A percentile compares a stretch with the other conserved stretches of the same genome.
These are phyloP conservation scores for Alloteropsis angusta DNA, from an alignment of 202 grass and related monocot species.

Conservation along the genomic window DNA sequence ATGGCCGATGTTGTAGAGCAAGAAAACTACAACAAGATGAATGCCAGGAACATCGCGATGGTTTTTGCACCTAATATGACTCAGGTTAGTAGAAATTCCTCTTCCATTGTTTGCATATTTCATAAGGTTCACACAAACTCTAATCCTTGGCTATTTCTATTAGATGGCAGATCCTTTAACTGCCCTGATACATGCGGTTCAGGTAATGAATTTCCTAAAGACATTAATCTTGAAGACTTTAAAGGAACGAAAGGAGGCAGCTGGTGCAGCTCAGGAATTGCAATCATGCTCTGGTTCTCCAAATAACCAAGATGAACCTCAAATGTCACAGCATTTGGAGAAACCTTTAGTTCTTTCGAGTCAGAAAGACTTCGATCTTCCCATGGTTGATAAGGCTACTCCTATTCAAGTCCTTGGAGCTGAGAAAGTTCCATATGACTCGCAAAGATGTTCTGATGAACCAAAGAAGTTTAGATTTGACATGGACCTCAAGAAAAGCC, in stretches of 20 bases:
- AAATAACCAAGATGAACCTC: constrained; percentile 41
- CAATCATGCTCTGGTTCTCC: constrained; percentile 56
- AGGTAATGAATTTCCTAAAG: constrained; percentile 96
- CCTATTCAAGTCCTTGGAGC: constrained; percentile 39
- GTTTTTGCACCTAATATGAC: constrained; percentile 99
- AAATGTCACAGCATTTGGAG: constrained; percentile 22
- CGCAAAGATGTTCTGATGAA: constrained; percentile 15
- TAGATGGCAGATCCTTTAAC: constrained; percentile 98
- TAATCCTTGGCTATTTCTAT: constrained; percentile 30
- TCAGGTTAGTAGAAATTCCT: constrained; percentile 44
- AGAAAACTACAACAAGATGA: constrained; percentile 93
- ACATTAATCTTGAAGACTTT: constrained; percentile 70
- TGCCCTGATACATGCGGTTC: constrained; percentile 90
- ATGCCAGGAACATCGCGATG: constrained; percentile 94
- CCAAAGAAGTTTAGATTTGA: background rate
- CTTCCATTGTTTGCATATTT: background rate
- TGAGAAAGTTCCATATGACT: constrained; percentile 7
- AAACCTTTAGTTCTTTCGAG: constrained; percentile 5
- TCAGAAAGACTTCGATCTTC: constrained; percentile 21
- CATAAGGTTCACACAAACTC: background rate
- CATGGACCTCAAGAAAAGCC: constrained; percentile 23
- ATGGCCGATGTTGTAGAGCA: constrained; percentile 93
- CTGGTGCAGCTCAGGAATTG: background rate
- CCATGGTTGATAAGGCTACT: constrained; percentile 39
- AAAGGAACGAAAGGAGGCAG: constrained; percentile 55